Base-by-base conservation (phyloP, 352 stramenopile species). In the Blastocystis sp. region DNA sequence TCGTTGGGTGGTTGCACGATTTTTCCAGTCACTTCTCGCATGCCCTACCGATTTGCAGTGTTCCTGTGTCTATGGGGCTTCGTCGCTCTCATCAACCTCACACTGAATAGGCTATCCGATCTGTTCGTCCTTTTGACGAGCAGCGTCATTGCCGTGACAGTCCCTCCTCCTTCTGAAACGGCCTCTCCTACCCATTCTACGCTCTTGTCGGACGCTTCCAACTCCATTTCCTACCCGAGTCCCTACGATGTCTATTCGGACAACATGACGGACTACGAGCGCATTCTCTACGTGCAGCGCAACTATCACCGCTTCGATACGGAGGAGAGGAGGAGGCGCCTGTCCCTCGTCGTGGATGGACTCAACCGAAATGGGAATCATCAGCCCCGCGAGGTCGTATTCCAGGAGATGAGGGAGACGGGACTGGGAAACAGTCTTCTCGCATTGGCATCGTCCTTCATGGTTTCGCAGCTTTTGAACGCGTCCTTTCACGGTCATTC, bases 341-440 rank as follows among this genome's bases (percentile, higher is more conserved):
- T 61, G 3, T 11, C 14, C 3, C 9, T 38, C 14, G 57, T 68
- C 14, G 11, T 84, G n/a, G 14, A 34, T 40, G 9, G 2, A 28
- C 45, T 84, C 11, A 84, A 84, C 42, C 34, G 14, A 40, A 45
- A 62, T 34, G 34, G n/a, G 42, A 84, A 84, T 48, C 38, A 59
- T 54, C 57, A 57, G 6, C n/a, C 28, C 10, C 34, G 74, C 52
- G 52, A 66, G 11, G 74, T 84, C 34, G 52, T 84, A 7, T 84
- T 84, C 61, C 74, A 84, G 52, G 57, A 84, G 6, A 84, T 84
- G 74, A 52, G 11, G n/a, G 74, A 84, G 45, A 84, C 74, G 21
- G 74, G 74, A 34, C 28, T 84, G 28, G 74, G 74, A 2, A 84
- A 84, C 45, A 84, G 48, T 84, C 57, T 84, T 1, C 43, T 84